These are phyloP conservation scores for Tagetes patula DNA, from an alignment of 129 eudicot species.

Conservation along the genomic window DNA sequence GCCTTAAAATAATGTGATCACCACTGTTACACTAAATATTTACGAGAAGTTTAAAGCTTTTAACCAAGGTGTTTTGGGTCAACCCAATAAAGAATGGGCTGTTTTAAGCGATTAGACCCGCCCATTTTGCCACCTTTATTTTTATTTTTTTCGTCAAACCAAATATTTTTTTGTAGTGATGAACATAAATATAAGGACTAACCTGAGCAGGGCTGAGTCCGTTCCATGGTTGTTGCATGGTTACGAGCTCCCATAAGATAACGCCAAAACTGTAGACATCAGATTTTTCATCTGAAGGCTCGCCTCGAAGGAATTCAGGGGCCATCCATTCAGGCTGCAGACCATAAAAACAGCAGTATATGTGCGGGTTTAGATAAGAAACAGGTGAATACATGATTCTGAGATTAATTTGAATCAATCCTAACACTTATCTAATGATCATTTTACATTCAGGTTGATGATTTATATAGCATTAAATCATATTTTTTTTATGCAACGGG, in stretches of 20 bases:
- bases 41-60: neutral
- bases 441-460: neutral
- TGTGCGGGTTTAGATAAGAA: neutral
- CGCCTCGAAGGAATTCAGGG: conserved; percentile 92
- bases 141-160: too few species aligned
- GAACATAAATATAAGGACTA: neutral
- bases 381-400: neutral
- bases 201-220: conserved; percentile 97
- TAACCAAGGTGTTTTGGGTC: neutral
- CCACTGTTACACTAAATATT: neutral
- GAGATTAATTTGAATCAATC: neutral
- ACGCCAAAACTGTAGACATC: conserved; percentile 97
- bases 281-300: conserved; percentile 89
- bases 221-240: conserved; percentile 96
- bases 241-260: conserved; percentile 95
- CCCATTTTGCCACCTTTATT: neutral
- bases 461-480: neutral
- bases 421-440: neutral
- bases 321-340: conserved; percentile 99
- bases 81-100: neutral
- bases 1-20: neutral
- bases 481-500: neutral
- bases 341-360: conserved; percentile 25
- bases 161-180: neutral
- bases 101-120: neutral